phyloP scores from a whole-genome alignment of 257 asterid species.

The Nicotiana knightiana region DNA sequence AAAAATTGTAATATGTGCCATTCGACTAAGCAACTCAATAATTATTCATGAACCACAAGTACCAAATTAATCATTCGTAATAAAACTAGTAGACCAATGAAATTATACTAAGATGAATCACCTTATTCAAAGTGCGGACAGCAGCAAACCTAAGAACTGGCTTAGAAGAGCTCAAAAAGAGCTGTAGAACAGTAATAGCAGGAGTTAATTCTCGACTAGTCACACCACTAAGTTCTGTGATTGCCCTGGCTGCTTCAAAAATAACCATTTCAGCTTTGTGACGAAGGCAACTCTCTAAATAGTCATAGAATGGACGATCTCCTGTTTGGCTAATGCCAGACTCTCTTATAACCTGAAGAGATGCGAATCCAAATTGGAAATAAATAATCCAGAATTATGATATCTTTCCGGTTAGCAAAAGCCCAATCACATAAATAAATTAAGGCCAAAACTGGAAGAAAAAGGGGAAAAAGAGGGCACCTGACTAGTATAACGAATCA shows the following conservation, averaged over 20 bases:
- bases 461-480: slow-evolving; percentile 23
- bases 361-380: slow-evolving; percentile 11
- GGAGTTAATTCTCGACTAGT: slow-evolving; percentile 88
- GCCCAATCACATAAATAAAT: background rate
- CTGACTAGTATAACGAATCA: slow-evolving; percentile 93
- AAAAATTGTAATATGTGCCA: background rate
- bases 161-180: slow-evolving; percentile 85
- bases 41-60: background rate
- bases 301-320: slow-evolving; percentile 92
- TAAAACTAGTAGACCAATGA: background rate
- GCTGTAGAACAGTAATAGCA: slow-evolving; percentile 86
- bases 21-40: background rate
- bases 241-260: slow-evolving; percentile 96
- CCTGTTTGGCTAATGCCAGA: slow-evolving; percentile 63
- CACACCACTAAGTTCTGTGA: slow-evolving; percentile 77
- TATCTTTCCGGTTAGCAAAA: background rate
- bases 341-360: slow-evolving; percentile 75
- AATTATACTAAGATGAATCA: slow-evolving; percentile 21
- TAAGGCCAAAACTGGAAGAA: background rate
- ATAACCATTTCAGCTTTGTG: slow-evolving; percentile 97
- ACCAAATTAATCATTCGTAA: background rate
- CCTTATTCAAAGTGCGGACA: slow-evolving; percentile 93
- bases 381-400: background rate
- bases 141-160: slow-evolving; percentile 97
- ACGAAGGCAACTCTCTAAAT: slow-evolving; percentile 89